Conservation (phyloP, 73 alveolate genomes). For the Tetrahymena elliotti region DNA sequence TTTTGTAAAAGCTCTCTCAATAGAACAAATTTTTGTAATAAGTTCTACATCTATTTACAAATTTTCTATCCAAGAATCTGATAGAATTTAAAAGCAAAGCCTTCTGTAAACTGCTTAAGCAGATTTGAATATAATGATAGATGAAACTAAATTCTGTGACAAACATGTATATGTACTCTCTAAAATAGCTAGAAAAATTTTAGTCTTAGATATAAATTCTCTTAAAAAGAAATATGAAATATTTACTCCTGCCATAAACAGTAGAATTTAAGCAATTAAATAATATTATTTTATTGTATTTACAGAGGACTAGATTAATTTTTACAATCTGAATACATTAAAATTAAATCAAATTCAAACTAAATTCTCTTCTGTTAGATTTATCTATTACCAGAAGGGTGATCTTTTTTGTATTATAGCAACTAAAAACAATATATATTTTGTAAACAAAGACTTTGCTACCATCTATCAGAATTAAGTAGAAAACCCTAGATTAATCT, state of each 20-base stretch:
- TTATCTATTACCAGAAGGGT: background rate
- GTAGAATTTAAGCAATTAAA: background rate
- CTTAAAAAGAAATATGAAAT: background rate
- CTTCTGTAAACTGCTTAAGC: background rate
- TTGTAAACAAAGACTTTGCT: background rate
- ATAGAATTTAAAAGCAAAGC: too few relatives aligned
- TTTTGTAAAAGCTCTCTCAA: background rate
- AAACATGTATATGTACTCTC: background rate
- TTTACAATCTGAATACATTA: background rate
- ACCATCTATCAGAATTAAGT: background rate
- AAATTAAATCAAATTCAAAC: background rate
- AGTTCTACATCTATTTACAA: background rate
- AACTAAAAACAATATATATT: background rate
- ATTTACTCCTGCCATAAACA: background rate
- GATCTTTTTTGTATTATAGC: background rate
- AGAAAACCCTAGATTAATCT: background rate
- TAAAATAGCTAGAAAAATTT: background rate
- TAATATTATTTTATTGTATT: background rate
- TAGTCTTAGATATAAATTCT: background rate
- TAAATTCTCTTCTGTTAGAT: background rate
- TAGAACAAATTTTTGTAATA: background rate
- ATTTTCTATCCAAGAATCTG: background rate
- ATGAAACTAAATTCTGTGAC: background rate
- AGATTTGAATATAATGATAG: background rate
- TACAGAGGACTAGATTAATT: background rate